These are phyloP conservation scores for Thermoascus crustaceus DNA, from an alignment of 2,329 filamentous ascomycete genomes.

Conservation along the genomic window DNA sequence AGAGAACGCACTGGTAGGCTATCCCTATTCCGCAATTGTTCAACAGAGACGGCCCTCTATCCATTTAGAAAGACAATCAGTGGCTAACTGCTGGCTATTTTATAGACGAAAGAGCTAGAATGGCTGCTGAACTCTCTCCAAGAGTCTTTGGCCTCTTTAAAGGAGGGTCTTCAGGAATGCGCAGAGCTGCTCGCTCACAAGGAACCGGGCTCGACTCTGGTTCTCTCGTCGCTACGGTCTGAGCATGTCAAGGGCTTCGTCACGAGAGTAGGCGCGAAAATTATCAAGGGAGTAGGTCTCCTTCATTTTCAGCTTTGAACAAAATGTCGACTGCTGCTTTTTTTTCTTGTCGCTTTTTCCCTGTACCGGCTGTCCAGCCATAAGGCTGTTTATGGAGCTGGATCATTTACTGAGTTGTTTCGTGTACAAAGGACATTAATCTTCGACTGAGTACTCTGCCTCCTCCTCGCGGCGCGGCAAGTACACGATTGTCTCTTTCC, in stretches of 20 bases:
- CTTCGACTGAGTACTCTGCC: slow-evolving; percentile 56
- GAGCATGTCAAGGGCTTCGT: slow-evolving; percentile 89
- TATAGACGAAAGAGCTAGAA: slow-evolving; percentile 50
- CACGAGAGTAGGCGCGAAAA: slow-evolving; percentile 79
- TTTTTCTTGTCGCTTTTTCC: neutral
- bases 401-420: slow-evolving; percentile 2
- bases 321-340: too few species aligned
- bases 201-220: slow-evolving; percentile 79
- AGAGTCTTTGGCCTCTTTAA: slow-evolving; percentile 53
- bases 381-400: neutral
- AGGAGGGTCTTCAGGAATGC: slow-evolving; percentile 76
- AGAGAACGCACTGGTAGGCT: slow-evolving; percentile 44
- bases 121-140: slow-evolving; percentile 57
- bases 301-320: too few species aligned
- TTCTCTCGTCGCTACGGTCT: slow-evolving; percentile 76
- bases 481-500: slow-evolving; percentile 46
- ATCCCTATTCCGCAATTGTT: too few species aligned
- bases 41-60: neutral
- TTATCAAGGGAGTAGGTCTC: slow-evolving; percentile 73
- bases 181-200: slow-evolving; percentile 75
- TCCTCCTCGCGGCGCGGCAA: slow-evolving; percentile 43
- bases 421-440: slow-evolving; percentile 55
- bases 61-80: neutral
- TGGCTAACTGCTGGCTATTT: too few species aligned
- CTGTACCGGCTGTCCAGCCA: too few species aligned